Conservation (phyloP, 768 basidiomycete species). For the Lentinus tigrinus region DNA sequence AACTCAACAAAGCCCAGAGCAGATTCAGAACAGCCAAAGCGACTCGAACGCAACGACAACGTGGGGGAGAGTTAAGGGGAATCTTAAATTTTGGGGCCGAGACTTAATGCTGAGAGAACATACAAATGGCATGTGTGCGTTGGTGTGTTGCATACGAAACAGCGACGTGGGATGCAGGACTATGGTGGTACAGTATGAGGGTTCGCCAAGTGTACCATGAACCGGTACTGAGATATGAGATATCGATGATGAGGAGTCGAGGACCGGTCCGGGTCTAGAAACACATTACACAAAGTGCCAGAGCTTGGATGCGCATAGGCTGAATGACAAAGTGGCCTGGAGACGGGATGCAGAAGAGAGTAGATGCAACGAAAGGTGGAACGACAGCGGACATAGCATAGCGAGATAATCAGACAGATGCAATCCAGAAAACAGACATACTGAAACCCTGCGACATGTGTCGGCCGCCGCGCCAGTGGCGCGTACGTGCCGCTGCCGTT, state of each 20-base stretch:
- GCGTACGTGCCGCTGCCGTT: not conserved
- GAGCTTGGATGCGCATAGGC: not conserved
- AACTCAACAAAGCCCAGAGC: too few species aligned
- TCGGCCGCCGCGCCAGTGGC: not conserved
- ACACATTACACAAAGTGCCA: not conserved
- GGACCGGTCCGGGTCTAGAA: not conserved
- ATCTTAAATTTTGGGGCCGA: not conserved
- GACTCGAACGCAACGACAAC: too few species aligned
- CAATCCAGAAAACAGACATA: not conserved
- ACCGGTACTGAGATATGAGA: too few species aligned
- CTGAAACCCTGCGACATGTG: not conserved
- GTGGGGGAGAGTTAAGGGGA: not conserved
- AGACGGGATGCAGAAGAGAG: not conserved
- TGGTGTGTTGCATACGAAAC: constrained; percentile 9
- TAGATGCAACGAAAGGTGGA: not conserved
- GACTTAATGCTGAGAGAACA: not conserved
- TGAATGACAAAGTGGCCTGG: not conserved
- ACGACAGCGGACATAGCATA: constrained; percentile 17
- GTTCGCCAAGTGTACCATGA: not conserved
- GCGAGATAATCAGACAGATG: constrained; percentile 18
- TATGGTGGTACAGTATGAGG: constrained; percentile 16
- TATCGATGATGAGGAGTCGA: too few species aligned
- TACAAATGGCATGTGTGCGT: constrained; percentile 11
- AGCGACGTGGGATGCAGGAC: constrained; percentile 18
- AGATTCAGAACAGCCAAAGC: too few species aligned